Base-by-base conservation (phyloP, 257 asterid genomes). In the Plectranthus barbatus region DNA sequence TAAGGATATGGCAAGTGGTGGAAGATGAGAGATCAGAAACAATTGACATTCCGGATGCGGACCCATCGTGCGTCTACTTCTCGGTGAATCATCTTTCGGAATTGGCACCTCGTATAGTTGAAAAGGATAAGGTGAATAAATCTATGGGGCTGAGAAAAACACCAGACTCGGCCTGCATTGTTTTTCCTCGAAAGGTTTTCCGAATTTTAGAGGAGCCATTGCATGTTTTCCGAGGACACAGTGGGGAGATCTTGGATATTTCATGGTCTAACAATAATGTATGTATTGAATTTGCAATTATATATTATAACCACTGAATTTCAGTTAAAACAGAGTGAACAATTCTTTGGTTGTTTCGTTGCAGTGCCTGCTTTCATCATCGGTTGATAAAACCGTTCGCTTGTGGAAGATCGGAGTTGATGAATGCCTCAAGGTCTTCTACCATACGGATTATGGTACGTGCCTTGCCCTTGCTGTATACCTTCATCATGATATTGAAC, bases 301-400 rank as follows among this genome's bases (percentile, higher is more conserved):
- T 18, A 26, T 39, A 29, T 5, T 17, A 1, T 13, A 60, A 8
- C n/a, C 40, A 56, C 60, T 55, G 33, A n/a, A 39, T 56, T 57
- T 60, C 60, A 42, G 18, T 52, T 56, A 4, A n/a, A 21, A 41
- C 15, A 44, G 52, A 42, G 24, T 29, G 26, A 39, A 37, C 26
- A 51, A 15, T 67, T 67, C 53, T 63, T 54, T 76, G 37, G 49
- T 65, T 77, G n/a, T n/a, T n/a, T n/a, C n/a, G n/a, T 75, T n/a
- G n/a, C 83, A 91, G 98, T 76, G 73, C 80, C 72, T 91, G 79
- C 83, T 91, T 48, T 86, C 98, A 5, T 86, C 94, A 5, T 91
- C 98, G 5, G 85, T 81, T 64, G 98, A 91, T 81, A 83, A 81
- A 80, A 88, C 94, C 34, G 98, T 86, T 69, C 95, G 98, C 66